These are phyloP conservation scores for Penicillium sp. DNA, from an alignment of 2,329 filamentous ascomycete species.

Conservation along the genomic window DNA sequence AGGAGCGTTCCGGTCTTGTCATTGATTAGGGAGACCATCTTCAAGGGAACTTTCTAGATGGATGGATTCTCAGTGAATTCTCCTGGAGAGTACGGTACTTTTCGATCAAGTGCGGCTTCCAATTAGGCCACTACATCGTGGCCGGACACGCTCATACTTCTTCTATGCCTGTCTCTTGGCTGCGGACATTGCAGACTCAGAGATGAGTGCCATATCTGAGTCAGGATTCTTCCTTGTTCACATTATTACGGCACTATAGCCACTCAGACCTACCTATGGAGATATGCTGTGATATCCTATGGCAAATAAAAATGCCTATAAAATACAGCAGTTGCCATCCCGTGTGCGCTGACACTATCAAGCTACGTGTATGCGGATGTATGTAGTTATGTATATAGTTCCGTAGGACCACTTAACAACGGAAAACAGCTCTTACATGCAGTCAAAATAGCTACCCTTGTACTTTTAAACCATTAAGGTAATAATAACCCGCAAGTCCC, in stretches of 20 bases:
- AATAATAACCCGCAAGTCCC: neutral
- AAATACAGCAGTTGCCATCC: neutral
- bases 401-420: too few species aligned
- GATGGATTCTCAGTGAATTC: too few species aligned
- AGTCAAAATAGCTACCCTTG: neutral
- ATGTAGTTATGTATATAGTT: neutral
- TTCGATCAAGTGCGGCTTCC: constrained; percentile 63
- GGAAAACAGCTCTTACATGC: neutral
- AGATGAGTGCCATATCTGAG: too few species aligned
- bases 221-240: too few species aligned
- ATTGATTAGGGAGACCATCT: constrained; percentile 31
- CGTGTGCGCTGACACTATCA: neutral
- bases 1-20: constrained; percentile 52
- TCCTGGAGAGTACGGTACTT: constrained; percentile 16
- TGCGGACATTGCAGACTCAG: too few species aligned
- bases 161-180: too few species aligned
- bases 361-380: neutral
- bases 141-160: too few species aligned
- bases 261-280: neutral
- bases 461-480: neutral
- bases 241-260: constrained; percentile 18
- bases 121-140: too few species aligned
- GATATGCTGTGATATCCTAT: neutral
- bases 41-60: too few species aligned
- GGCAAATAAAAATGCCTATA: neutral